Evolutionary conservation across 257 asterid genomes (phyloP), one percentile per base, ranked within the genome.

Genomic region (Solanum chiquidenum): DNA sequence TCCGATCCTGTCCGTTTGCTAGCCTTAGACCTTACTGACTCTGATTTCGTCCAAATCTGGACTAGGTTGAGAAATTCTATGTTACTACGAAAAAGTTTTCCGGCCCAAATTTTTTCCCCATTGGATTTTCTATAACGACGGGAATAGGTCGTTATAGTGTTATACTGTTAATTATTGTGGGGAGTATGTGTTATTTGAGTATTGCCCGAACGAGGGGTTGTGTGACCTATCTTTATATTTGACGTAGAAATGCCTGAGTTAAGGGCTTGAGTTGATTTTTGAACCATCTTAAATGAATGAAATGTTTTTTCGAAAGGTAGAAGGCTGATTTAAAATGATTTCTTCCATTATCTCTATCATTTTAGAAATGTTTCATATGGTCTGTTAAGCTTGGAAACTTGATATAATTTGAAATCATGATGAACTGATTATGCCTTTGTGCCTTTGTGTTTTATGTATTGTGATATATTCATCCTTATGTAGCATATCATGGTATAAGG

Each of bases 61-160:
- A 12, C 52, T 44, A 44, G 52, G 52, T 44, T 44, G 2, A 0
- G 2, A 44, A 44, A 44, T 44, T 44, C 0, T 2, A 44, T 12
- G 16, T 44, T 44, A 44, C 16, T 12, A 44, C 6, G 2, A 44
- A 44, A 44, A 44, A 4, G 14, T 1, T 44, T 44, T 12, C 0
- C 2, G 2, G 16, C 52, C 2, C 2, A 44, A 44, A 44, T 0
- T 0, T 0, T 44, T 44, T 12, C 2, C 16, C 52, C 16, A 12
- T 44, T 44, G 16, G 0, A 5, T 44, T 44, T 12, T 12, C 52
- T 12, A 44, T 12, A 44, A 44, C 52, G 2, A 44, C 6, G 16
- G 52, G 52, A 12, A 44, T 44, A 12, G 52, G 52, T 44, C 6
- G 1, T 44, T 44, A 44, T 1, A 44, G 55, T 46, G 9, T 52